A percentile compares a stretch with the other conserved stretches of the same genome.
phyloP scores from a whole-genome alignment of 1,139 yeast species.

The Sugiyamaella xylanicola region DNA sequence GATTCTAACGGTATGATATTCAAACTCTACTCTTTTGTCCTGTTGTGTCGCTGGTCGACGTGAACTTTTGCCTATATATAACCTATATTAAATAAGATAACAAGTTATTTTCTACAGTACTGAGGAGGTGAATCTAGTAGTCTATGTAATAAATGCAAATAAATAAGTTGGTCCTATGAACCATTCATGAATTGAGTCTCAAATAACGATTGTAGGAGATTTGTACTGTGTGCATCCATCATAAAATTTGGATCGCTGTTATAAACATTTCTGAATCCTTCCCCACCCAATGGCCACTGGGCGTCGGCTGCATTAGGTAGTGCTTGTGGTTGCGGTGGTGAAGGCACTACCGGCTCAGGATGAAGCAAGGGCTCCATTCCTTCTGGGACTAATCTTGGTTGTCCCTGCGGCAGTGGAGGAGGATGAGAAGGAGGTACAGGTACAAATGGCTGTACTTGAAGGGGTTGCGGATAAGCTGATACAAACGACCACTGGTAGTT shows the following conservation, averaged over 20 bases:
- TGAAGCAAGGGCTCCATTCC: constrained; percentile 13
- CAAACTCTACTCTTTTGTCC: neutral
- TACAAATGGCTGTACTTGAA: constrained; percentile 5
- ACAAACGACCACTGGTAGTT: constrained; percentile 24
- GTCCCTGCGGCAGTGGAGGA: constrained; percentile 1
- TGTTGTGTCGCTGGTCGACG: constrained; percentile 11
- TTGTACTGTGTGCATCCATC: constrained; percentile 33
- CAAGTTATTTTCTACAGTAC: neutral
- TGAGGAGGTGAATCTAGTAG: neutral
- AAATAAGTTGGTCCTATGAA: constrained; percentile 7
- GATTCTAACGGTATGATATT: constrained; percentile 4
- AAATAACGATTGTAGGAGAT: constrained; percentile 28
- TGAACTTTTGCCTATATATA: neutral
- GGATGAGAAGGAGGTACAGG: constrained; percentile 8
- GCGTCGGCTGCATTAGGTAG: constrained; percentile 2
- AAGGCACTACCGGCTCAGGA: constrained; percentile 5
- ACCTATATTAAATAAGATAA: too few relatives aligned
- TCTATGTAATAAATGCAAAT: constrained; percentile 27
- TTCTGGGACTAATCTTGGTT: constrained; percentile 14
- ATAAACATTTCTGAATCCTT: constrained; percentile 8
- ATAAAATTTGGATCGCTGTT: constrained; percentile 26
- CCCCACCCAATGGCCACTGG: constrained; percentile 17
- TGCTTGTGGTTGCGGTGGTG: constrained; percentile 2
- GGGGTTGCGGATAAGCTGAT: constrained; percentile 13
- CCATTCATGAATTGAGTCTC: constrained; percentile 14